Percentiles rank a stretch among this genome's conserved stretches.
Evolutionary conservation across 2,329 filamentous ascomycete species (phyloP).

Genomic region (Helicocarpus griseus): DNA sequence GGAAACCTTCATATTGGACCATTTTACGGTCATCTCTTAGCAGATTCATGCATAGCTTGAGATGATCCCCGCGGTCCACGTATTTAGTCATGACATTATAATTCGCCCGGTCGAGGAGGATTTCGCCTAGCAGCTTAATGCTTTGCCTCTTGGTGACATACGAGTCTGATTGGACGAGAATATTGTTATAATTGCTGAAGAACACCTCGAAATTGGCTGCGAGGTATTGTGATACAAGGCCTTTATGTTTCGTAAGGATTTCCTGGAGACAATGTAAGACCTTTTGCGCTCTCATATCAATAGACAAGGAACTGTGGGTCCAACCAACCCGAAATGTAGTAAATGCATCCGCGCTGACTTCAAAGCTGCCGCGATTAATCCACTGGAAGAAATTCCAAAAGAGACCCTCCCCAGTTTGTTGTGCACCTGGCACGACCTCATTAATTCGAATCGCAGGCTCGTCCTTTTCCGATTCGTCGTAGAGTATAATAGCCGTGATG

Average conservation of each 20-base stretch:
- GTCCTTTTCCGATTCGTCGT: slow-evolving; percentile 72
- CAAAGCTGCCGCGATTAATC: slow-evolving; percentile 94
- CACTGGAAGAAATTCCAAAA: slow-evolving; percentile 97
- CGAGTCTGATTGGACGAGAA: slow-evolving; percentile 80
- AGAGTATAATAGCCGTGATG: slow-evolving; percentile 81
- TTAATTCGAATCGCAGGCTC: slow-evolving; percentile 67
- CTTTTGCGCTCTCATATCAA: too few relatives aligned
- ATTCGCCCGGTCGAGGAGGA: slow-evolving; percentile 87
- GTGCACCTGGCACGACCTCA: slow-evolving; percentile 64
- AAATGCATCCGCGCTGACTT: slow-evolving; percentile 94
- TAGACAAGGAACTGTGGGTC: background rate
- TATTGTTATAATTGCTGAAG: slow-evolving; percentile 81
- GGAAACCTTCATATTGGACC: slow-evolving; percentile 98
- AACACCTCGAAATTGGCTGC: slow-evolving; percentile 86
- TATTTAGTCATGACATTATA: slow-evolving; percentile 98
- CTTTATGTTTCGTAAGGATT: slow-evolving; percentile 88
- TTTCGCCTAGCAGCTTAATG: slow-evolving; percentile 92
- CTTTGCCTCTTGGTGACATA: slow-evolving; percentile 98
- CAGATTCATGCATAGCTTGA: slow-evolving; percentile 98
- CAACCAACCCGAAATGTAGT: slow-evolving; percentile 78
- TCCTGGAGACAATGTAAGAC: slow-evolving; percentile 47
- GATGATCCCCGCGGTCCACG: slow-evolving; percentile 86
- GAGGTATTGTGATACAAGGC: slow-evolving; percentile 78
- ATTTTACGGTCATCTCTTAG: slow-evolving; percentile 92
- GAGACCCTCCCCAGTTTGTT: slow-evolving; percentile 69